Percentiles rank a stretch among this genome's conserved stretches.
Conservation (phyloP, 345 rosid genomes). For the Heritiera littoralis region DNA sequence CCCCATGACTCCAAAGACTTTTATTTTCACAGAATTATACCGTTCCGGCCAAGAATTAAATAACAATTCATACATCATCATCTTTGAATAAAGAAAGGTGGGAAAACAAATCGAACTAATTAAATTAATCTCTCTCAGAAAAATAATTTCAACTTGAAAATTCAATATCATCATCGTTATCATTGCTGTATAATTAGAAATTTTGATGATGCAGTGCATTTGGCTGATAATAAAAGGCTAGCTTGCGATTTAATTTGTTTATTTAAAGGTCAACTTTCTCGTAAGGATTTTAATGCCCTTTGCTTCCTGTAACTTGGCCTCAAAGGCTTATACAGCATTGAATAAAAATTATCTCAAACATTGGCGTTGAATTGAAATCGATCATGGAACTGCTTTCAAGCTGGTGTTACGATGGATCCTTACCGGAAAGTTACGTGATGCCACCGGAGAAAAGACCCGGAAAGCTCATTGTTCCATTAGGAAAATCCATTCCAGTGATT, state of each 20-base stretch:
- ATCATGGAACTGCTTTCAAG: slow-evolving; percentile 40
- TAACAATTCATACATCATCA: neutral
- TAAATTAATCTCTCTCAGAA: neutral
- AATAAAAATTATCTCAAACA: neutral
- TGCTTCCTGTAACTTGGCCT: neutral
- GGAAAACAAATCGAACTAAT: neutral
- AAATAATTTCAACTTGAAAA: slow-evolving; percentile 20
- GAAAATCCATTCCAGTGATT: slow-evolving; percentile 33
- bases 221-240: slow-evolving; percentile 10
- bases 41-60: neutral
- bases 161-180: slow-evolving; percentile 9
- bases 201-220: slow-evolving; percentile 19
- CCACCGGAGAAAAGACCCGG: slow-evolving; percentile 39
- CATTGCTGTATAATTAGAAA: slow-evolving; percentile 21
- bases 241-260: neutral
- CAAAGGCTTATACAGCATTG: neutral
- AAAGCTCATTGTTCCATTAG: slow-evolving; percentile 19
- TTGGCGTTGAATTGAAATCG: slow-evolving; percentile 2
- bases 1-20: neutral
- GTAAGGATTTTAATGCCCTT: slow-evolving; percentile 12
- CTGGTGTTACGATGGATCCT: slow-evolving; percentile 23
- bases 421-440: slow-evolving; percentile 35
- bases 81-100: neutral
- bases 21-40: neutral
- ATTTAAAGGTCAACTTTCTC: slow-evolving; percentile 22